phyloP scores from a whole-genome alignment of 495 filamentous ascomycete species.

The Parathielavia appendiculata region DNA sequence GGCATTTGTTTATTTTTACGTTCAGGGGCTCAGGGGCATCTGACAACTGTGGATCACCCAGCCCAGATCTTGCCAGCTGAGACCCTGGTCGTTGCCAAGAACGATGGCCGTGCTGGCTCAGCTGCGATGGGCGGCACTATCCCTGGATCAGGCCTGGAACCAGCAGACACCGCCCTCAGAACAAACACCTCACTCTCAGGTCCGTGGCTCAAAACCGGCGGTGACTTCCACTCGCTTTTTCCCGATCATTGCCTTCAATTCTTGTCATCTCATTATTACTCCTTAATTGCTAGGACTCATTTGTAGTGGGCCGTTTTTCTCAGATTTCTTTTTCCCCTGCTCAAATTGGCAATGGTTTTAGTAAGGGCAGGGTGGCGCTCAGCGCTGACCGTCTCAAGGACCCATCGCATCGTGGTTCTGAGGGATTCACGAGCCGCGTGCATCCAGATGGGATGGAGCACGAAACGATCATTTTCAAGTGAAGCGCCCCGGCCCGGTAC shows the following conservation, averaged over 20 bases:
- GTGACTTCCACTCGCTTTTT: slow-evolving; percentile 4
- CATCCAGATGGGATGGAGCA: too few relatives aligned
- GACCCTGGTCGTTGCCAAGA: background rate
- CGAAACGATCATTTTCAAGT: background rate
- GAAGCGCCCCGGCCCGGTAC: background rate
- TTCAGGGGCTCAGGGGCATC: slow-evolving; percentile 10
- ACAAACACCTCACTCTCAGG: background rate
- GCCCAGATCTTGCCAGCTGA: background rate
- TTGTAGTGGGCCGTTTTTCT: background rate
- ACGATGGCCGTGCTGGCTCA: too few relatives aligned
- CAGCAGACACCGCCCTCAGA: slow-evolving; percentile 6
- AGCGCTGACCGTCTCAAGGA: background rate
- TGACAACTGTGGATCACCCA: background rate
- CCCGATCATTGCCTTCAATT: slow-evolving; percentile 1
- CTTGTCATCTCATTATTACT: background rate
- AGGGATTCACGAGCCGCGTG: background rate
- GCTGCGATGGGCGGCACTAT: slow-evolving; percentile 1
- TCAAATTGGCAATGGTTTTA: slow-evolving; percentile 2
- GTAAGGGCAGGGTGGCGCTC: slow-evolving; percentile 1
- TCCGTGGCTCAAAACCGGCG: slow-evolving; percentile 1
- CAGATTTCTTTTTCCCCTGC: background rate
- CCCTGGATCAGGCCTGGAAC: slow-evolving; percentile 6
- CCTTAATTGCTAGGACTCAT: background rate
- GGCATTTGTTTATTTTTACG: background rate
- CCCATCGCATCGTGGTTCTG: background rate